Evolutionary conservation across 306 rosid species (phyloP), one percentile per base, ranked within the genome.

Genomic region (Luffa aegyptiaca): DNA sequence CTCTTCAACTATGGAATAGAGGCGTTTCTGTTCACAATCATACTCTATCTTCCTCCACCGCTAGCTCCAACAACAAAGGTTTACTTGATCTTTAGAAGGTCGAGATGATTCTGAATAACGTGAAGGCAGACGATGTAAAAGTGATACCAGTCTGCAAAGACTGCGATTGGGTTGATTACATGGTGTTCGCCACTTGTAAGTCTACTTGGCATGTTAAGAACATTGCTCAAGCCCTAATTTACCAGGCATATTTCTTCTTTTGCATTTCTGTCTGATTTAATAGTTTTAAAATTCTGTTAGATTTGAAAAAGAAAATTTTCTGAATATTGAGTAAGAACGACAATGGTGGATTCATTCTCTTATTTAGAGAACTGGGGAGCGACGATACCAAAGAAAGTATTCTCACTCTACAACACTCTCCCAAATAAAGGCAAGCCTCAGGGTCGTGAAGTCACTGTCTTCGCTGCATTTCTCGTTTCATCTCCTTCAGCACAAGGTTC

Each of bases 151-250:
- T 76, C 37, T 85, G 85, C 59, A 84, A 84, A 14, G 87, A 84
- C 77, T 76, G 84, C 63, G 91, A 88, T 46, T 92, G 97, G 97
- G 97, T 94, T 41, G 97, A 95, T 90, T 88, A 83, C 87, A 92
- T 91, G 92, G 97, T 92, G 3, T 83, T 95, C 12, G 97, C 97
- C 53, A 91, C 97, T 56, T 96, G 97, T 26, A 91, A 92, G 85
- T 95, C 99, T 21, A 78, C 89, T 11, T 95, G 96, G 99, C 97
- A 95, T 74, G 97, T 95, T 46, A 93, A 82, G 96, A 95, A 95
- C 83, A 95, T 95, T 49, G 97, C 97, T 75, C 95, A 95, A 86
- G 96, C 99, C 85, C 92, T 95, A 77, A 85, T 95, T 88, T 90
- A 89, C 88, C 82, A 90, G 97, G 98, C 83, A 78, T 63, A 87